Percentiles rank a stretch among this genome's conserved stretches.
phyloP scores from a whole-genome alignment of 2,329 filamentous ascomycete genomes.

The Pseudonectria buxi region DNA sequence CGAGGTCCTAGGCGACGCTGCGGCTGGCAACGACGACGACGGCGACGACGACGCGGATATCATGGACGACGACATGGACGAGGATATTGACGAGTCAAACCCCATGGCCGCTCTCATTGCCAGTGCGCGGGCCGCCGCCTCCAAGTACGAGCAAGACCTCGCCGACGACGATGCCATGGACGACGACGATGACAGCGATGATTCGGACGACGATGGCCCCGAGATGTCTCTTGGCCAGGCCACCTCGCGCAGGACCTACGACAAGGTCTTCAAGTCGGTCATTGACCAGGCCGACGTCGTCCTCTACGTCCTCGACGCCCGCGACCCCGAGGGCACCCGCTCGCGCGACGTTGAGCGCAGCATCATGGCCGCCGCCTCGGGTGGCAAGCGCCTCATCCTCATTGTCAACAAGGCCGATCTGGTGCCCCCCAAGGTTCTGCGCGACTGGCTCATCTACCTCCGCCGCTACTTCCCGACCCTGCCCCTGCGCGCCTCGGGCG shows the following conservation, averaged over 20 bases:
- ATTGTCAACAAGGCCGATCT: slow-evolving; percentile 95
- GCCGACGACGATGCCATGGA: slow-evolving; percentile 54
- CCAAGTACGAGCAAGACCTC: slow-evolving; percentile 62
- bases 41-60: slow-evolving; percentile 44
- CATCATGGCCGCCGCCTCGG: slow-evolving; percentile 79
- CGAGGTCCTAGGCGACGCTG: slow-evolving; percentile 39
- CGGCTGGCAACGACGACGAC: slow-evolving; percentile 40
- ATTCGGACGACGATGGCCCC: slow-evolving; percentile 46
- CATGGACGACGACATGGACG: slow-evolving; percentile 44
- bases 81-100: slow-evolving; percentile 63
- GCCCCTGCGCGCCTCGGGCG: slow-evolving; percentile 75
- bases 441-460: slow-evolving; percentile 77
- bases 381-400: slow-evolving; percentile 81
- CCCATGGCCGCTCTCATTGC: slow-evolving; percentile 89
- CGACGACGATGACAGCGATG: slow-evolving; percentile 34
- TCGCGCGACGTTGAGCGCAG: slow-evolving; percentile 86
- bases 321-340: slow-evolving; percentile 83
- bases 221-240: slow-evolving; percentile 46
- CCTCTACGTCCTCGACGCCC: slow-evolving; percentile 86
- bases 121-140: slow-evolving; percentile 71
- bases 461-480: slow-evolving; percentile 87
- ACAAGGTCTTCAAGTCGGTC: slow-evolving; percentile 94
- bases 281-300: slow-evolving; percentile 84
- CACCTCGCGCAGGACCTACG: slow-evolving; percentile 76
- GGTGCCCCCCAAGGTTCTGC: slow-evolving; percentile 73